Conservation (phyloP, 2,329 filamentous ascomycete species). For the Colletotrichum echinochloae region DNA sequence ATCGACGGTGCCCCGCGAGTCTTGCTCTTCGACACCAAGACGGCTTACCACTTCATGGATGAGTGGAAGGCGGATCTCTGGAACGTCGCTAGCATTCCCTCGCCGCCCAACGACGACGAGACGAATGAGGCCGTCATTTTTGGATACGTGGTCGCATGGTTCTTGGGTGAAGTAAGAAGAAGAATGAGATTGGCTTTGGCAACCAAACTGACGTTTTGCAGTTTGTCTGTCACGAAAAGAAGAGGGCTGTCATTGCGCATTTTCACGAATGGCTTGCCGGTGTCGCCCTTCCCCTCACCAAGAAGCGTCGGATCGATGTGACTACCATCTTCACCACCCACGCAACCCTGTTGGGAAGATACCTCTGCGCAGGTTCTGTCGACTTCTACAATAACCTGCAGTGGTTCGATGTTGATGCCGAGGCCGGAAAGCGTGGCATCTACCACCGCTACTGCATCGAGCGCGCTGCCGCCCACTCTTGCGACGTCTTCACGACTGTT, state of each 20-base stretch:
- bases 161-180: conserved; percentile 87
- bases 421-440: conserved; percentile 97
- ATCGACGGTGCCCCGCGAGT: conserved; percentile 97
- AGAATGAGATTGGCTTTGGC: neutral
- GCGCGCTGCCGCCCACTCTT: conserved; percentile 88
- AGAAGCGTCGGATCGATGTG: conserved; percentile 94
- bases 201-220: conserved; percentile 52
- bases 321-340: conserved; percentile 99
- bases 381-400: conserved; percentile 99
- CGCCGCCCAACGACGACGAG: conserved; percentile 89
- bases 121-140: conserved; percentile 98
- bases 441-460: conserved; percentile 99
- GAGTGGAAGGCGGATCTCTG: conserved; percentile 98
- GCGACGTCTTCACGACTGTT: conserved; percentile 98
- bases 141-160: conserved; percentile 97
- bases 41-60: conserved; percentile 88
- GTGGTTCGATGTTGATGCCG: conserved; percentile 94
- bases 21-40: conserved; percentile 93
- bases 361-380: conserved; percentile 95
- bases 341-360: conserved; percentile 92
- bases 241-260: conserved; percentile 92
- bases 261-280: conserved; percentile 99
- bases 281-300: conserved; percentile 90
- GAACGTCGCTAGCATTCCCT: conserved; percentile 93
- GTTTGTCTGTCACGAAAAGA: conserved; percentile 95